These are phyloP conservation scores for Fusarium sp. DNA, from an alignment of 2,329 filamentous ascomycete genomes.

Conservation along the genomic window DNA sequence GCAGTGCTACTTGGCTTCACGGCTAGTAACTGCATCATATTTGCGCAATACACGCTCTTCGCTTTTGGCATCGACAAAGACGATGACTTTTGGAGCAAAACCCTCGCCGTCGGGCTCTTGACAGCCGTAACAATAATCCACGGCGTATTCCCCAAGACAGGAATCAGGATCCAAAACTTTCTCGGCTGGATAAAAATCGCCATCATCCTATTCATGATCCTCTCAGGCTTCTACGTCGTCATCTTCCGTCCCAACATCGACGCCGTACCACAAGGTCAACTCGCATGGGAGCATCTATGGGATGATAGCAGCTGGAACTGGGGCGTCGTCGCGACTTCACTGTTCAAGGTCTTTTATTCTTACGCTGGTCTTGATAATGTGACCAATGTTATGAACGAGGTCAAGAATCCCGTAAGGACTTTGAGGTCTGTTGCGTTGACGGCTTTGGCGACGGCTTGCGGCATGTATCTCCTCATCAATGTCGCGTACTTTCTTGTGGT, in stretches of 20 bases:
- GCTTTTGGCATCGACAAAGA: constrained; percentile 64
- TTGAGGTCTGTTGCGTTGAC: constrained; percentile 71
- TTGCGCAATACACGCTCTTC: constrained; percentile 74
- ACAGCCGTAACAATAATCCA: constrained; percentile 70
- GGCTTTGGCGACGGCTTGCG: constrained; percentile 70
- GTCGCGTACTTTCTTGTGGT: constrained; percentile 73
- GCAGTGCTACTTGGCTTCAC: constrained; percentile 75
- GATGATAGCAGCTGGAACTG: constrained; percentile 76
- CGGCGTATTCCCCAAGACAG: constrained; percentile 66
- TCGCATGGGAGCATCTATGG: constrained; percentile 68
- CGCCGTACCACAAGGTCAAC: constrained; percentile 9
- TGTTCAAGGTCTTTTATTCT: constrained; percentile 78
- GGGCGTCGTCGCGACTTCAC: constrained; percentile 73
- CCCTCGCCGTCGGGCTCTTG: constrained; percentile 67
- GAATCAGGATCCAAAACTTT: constrained; percentile 70
- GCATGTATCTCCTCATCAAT: constrained; percentile 76
- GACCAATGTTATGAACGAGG: constrained; percentile 79
- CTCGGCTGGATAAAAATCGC: constrained; percentile 74
- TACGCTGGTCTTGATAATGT: constrained; percentile 75
- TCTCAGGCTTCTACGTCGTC: constrained; percentile 71
- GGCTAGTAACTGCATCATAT: constrained; percentile 77
- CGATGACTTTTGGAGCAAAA: constrained; percentile 64
- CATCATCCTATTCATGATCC: constrained; percentile 70
- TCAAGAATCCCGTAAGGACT: constrained; percentile 75
- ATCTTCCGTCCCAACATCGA: constrained; percentile 52